Evolutionary conservation across 176 grass and related monocot genomes (phyloP).

Genomic region (Eleusine coracana): DNA sequence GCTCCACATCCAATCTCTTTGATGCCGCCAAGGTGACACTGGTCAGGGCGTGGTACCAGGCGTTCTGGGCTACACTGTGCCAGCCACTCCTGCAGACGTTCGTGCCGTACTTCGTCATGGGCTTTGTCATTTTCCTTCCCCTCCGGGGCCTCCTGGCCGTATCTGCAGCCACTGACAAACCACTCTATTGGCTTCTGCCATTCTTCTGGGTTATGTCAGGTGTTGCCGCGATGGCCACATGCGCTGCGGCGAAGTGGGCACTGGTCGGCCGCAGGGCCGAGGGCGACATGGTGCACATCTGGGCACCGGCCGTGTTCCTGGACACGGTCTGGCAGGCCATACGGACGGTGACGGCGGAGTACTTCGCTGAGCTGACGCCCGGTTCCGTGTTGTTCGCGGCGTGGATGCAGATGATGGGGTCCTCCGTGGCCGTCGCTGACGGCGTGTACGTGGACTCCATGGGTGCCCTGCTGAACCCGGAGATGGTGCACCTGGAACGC

Average conservation of each 20-base stretch:
- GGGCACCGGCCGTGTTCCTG: constrained; percentile 58
- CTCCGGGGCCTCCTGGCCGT: constrained; percentile 31
- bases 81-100: constrained; percentile 71
- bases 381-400: constrained; percentile 50
- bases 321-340: constrained; percentile 68
- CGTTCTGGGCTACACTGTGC: constrained; percentile 63
- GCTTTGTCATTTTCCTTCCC: constrained; percentile 48
- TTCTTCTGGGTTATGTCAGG: constrained; percentile 58
- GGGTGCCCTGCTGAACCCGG: constrained; percentile 70
- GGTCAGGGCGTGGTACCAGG: constrained; percentile 56
- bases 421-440: constrained; percentile 25
- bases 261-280: constrained; percentile 54
- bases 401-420: constrained; percentile 66
- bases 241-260: constrained; percentile 54
- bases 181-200: constrained; percentile 53
- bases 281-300: constrained; percentile 59
- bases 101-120: constrained; percentile 51
- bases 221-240: constrained; percentile 27
- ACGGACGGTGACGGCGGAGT: constrained; percentile 44
- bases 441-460: constrained; percentile 69
- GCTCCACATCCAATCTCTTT: neutral
- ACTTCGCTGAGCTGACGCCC: constrained; percentile 60
- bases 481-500: constrained; percentile 64
- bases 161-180: neutral
- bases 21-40: constrained; percentile 45